Base-by-base conservation (phyloP, 495 filamentous ascomycete genomes). In the Clavariopsis aquatica region DNA sequence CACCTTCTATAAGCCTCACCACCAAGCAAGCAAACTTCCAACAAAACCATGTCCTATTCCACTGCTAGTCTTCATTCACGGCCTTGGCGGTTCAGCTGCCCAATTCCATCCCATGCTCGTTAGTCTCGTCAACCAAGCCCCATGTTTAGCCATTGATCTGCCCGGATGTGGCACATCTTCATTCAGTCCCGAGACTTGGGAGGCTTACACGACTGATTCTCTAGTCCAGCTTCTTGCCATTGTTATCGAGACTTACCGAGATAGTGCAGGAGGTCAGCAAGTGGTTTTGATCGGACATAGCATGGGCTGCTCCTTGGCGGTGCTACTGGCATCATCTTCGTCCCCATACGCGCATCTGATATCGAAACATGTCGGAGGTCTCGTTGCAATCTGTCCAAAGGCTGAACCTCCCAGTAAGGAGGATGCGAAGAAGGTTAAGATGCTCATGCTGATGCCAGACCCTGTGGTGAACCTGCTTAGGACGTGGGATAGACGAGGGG, bases 101-200 rank as follows among this genome's bases (percentile, higher is more conserved):
- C 93, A 97, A 73, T 97, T 96, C 74, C 82, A 89, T 62, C 85
- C 91, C 36, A 76, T 97, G 5, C 81, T 98, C 13, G 89, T 85
- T 0, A 93, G 89, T 73, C 79, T 98, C 34, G 87, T 89, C 15
- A 91, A 95, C 64, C 78, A 92, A 22, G 90, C 89, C 1, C 87
- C 93, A n/a, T 96, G 91, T 69, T 83, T 98, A 17, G 89, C 89
- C 5, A 87, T 97, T 60, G 93, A 98, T 74, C 78, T 96, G 1
- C 93, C 93, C 1, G 93, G 93, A 28, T 96, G 92, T 64, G 93
- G 93, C 28, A 76, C 84, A 6, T 96, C 92, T 8, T 78, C 80
- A 13, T 93, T 92, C 75, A 80, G 78, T 26, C 87, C 86, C 1
- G 84, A 78, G 1, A 71, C 79, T 27, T 96, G 92, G 91, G 80